phyloP scores from a whole-genome alignment of 2,329 filamentous ascomycete species.

The Cytospora mali region DNA sequence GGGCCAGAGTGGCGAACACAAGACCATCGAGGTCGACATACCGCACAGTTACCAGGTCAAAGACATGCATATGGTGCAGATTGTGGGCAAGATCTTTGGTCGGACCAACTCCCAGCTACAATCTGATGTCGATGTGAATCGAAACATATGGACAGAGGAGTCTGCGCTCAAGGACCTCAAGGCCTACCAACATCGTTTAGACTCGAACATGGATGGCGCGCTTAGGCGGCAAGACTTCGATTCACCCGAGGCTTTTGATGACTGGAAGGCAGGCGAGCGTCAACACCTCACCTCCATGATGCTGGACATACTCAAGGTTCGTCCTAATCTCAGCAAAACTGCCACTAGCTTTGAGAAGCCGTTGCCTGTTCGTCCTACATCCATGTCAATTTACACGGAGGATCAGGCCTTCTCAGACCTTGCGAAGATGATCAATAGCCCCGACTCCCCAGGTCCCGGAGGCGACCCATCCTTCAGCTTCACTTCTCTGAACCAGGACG shows the following conservation, averaged over 20 bases:
- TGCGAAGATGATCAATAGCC: slow-evolving; percentile 52
- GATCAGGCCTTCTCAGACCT: slow-evolving; percentile 58
- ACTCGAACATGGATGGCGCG: slow-evolving; percentile 75
- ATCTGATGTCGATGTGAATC: slow-evolving; percentile 81
- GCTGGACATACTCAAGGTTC: slow-evolving; percentile 82
- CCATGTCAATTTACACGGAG: slow-evolving; percentile 49
- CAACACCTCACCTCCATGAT: slow-evolving; percentile 92
- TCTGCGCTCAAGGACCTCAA: slow-evolving; percentile 91
- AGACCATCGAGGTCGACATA: slow-evolving; percentile 77
- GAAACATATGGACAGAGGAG: slow-evolving; percentile 84
- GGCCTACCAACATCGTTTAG: slow-evolving; percentile 86
- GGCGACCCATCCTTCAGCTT: slow-evolving; percentile 72
- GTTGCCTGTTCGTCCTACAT: slow-evolving; percentile 57
- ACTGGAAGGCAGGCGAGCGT: slow-evolving; percentile 89
- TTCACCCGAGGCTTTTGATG: slow-evolving; percentile 80
- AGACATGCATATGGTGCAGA: slow-evolving; percentile 92
- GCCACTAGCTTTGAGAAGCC: slow-evolving; percentile 63
- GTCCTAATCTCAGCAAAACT: slow-evolving; percentile 81
- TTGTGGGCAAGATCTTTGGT: slow-evolving; percentile 84
- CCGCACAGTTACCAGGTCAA: slow-evolving; percentile 91
- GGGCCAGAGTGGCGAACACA: slow-evolving; percentile 60
- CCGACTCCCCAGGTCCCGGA: slow-evolving; percentile 44
- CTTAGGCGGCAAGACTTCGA: slow-evolving; percentile 87
- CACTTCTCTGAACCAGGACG: slow-evolving; percentile 54
- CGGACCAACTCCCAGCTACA: slow-evolving; percentile 79